These are phyloP conservation scores for Salix brachista DNA, from an alignment of 345 rosid species.

Conservation along the genomic window DNA sequence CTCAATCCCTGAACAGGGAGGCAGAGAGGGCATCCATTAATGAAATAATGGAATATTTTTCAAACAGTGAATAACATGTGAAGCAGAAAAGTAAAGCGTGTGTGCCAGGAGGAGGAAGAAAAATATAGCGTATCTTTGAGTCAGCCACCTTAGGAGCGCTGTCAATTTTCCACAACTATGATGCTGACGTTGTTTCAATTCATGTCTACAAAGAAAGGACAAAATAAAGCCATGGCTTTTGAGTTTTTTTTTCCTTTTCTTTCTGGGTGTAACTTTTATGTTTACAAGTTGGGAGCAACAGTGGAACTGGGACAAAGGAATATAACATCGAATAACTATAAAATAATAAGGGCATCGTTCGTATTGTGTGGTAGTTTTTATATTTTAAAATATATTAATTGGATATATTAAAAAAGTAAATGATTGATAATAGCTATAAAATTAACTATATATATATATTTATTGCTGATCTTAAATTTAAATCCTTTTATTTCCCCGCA, in stretches of 20 bases:
- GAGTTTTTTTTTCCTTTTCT: background rate
- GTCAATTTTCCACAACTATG: slow-evolving; percentile 36
- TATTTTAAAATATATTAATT: too few relatives aligned
- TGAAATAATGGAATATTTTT: background rate
- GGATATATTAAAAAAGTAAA: too few relatives aligned
- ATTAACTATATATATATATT: too few relatives aligned
- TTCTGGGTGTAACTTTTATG: background rate
- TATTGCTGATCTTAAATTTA: too few relatives aligned
- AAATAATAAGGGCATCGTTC: too few relatives aligned
- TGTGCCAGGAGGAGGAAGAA: background rate
- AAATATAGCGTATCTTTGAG: slow-evolving; percentile 24
- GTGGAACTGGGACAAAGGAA: background rate
- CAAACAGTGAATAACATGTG: background rate
- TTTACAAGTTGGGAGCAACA: slow-evolving; percentile 17
- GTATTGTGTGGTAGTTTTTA: too few relatives aligned
- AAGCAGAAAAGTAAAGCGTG: too few relatives aligned
- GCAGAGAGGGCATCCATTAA: too few relatives aligned
- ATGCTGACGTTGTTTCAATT: slow-evolving; percentile 17
- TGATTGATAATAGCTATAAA: too few relatives aligned
- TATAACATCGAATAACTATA: too few relatives aligned
- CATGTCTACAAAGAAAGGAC: slow-evolving; percentile 8
- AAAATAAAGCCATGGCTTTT: background rate
- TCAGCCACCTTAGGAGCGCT: slow-evolving; percentile 31
- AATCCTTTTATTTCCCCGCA: too few relatives aligned
- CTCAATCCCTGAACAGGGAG: background rate